Percentiles rank a stretch among this genome's conserved stretches.
Evolutionary conservation across 371 early-diverging fungal species (phyloP).

Genomic region (Syncephalis fuscata): DNA sequence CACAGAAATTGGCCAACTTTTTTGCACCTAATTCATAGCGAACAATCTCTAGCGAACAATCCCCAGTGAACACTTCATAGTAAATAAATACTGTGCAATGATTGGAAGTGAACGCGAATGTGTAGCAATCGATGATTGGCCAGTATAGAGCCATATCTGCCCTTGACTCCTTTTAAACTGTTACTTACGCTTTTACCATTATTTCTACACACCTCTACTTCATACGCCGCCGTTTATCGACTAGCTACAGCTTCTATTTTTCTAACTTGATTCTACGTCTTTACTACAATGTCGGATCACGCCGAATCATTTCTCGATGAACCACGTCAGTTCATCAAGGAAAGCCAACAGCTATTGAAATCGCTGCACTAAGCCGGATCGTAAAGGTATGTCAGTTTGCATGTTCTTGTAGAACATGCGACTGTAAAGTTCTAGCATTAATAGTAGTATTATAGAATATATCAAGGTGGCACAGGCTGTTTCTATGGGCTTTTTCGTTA

Average conservation of each 20-base stretch:
- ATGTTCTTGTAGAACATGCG: background rate
- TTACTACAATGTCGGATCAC: constrained; percentile 13
- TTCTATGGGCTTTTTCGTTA: constrained; percentile 90
- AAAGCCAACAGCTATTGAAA: constrained; percentile 76
- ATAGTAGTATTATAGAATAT: constrained; percentile 50
- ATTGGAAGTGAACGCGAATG: no score
- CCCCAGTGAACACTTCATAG: no score
- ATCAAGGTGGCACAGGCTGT: constrained; percentile 85
- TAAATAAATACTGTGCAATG: no score
- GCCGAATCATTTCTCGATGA: constrained; percentile 36
- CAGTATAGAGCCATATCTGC: no score
- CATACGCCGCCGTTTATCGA: no score
- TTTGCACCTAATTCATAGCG: background rate
- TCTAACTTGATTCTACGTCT: constrained; percentile 2
- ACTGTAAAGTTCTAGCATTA: background rate
- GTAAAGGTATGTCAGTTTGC: constrained; percentile 44
- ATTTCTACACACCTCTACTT: no score
- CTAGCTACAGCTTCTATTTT: no score
- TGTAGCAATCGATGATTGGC: no score
- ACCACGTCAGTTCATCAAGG: constrained; percentile 82
- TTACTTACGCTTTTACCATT: no score
- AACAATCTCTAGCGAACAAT: no score
- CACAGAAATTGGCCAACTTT: constrained; percentile 25
- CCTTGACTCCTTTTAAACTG: no score
- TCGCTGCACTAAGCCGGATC: constrained; percentile 93